These are phyloP conservation scores for Amanita inopinata DNA, from an alignment of 768 basidiomycete genomes.

Conservation along the genomic window DNA sequence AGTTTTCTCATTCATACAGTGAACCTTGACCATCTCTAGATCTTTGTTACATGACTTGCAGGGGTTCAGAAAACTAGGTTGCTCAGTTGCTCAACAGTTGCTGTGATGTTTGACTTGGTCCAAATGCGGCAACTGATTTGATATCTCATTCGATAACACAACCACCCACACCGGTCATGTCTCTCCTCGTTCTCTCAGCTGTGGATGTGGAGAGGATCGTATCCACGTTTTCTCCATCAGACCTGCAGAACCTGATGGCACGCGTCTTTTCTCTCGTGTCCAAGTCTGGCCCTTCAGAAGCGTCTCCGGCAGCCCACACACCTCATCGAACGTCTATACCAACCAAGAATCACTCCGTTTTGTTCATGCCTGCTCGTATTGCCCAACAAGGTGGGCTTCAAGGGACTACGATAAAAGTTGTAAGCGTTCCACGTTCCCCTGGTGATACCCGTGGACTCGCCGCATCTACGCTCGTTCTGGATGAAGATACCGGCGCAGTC, in stretches of 20 bases:
- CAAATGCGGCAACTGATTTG: too few species aligned
- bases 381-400: slow-evolving; percentile 12
- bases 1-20: too few species aligned
- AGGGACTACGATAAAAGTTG: slow-evolving; percentile 72
- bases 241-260: slow-evolving; percentile 48
- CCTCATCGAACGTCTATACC: slow-evolving; percentile 56
- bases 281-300: slow-evolving; percentile 4
- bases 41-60: too few species aligned
- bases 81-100: too few species aligned
- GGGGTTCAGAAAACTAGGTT: too few species aligned
- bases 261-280: slow-evolving; percentile 45
- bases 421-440: slow-evolving; percentile 49
- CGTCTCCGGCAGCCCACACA: slow-evolving; percentile 18
- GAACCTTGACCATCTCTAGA: too few species aligned
- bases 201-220: slow-evolving; percentile 46
- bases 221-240: slow-evolving; percentile 30
- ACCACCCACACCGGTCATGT: too few species aligned
- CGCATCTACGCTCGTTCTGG: slow-evolving; percentile 65
- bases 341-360: slow-evolving; percentile 43
- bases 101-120: too few species aligned
- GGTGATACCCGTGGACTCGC: slow-evolving; percentile 51
- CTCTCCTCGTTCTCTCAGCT: slow-evolving; percentile 52
- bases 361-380: slow-evolving; percentile 82
- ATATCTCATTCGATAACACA: too few species aligned
- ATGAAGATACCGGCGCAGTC: slow-evolving; percentile 59